These are phyloP conservation scores for Ramaria sp. DNA, from an alignment of 768 basidiomycete species.

Conservation along the genomic window DNA sequence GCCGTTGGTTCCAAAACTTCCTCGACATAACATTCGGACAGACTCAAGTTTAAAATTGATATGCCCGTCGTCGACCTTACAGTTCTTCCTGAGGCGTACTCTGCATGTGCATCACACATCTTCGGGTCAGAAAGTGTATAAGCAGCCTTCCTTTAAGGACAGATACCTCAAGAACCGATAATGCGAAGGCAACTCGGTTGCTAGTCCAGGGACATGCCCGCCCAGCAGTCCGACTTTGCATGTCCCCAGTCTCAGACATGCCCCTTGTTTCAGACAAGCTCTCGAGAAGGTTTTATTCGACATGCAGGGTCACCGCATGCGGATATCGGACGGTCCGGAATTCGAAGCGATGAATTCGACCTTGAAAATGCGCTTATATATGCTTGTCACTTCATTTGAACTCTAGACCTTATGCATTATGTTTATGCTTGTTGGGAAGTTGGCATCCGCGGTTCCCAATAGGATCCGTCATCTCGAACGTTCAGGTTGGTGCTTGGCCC, in stretches of 20 bases:
- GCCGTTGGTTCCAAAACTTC: no score
- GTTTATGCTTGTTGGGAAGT: no score
- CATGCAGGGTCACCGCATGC: not conserved
- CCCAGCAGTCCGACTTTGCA: not conserved
- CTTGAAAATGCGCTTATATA: not conserved
- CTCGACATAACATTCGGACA: no score
- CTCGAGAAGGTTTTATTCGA: not conserved
- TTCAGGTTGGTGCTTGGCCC: no score
- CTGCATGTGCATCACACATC: no score
- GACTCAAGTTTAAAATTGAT: no score
- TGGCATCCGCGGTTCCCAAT: no score
- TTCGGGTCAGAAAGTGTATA: no score
- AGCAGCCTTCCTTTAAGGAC: not conserved
- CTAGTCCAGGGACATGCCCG: not conserved
- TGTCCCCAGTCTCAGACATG: not conserved
- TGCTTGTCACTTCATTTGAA: not conserved
- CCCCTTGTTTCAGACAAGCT: not conserved
- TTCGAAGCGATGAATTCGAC: not conserved
- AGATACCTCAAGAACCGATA: not conserved
- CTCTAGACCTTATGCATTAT: no score
- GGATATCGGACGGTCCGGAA: not conserved
- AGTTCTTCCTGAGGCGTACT: no score
- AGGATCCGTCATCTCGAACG: no score
- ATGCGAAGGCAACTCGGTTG: not conserved
- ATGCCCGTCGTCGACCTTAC: no score